phyloP scores from a whole-genome alignment of 805 yeast species.

The Candida ficus region DNA sequence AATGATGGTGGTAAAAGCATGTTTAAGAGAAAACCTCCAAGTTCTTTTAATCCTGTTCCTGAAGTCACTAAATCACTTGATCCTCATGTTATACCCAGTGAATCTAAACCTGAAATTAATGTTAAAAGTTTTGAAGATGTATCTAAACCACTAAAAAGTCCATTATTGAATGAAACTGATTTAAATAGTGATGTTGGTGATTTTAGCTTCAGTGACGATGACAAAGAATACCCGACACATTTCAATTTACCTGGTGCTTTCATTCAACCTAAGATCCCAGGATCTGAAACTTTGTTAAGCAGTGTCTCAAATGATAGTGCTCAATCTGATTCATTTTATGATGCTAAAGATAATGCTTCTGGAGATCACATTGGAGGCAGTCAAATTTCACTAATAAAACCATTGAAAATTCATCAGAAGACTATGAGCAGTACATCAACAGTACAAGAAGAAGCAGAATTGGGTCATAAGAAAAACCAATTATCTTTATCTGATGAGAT shows the following conservation, averaged over 20 bases:
- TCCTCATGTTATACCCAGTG: no score
- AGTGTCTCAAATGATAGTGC: not conserved
- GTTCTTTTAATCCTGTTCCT: not conserved
- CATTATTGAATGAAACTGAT: not conserved
- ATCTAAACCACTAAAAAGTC: no score
- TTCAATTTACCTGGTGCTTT: not conserved
- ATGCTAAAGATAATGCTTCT: constrained; percentile 3
- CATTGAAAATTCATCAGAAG: constrained; percentile 22
- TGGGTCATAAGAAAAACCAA: constrained; percentile 13
- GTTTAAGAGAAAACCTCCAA: constrained; percentile 12
- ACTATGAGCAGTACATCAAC: constrained; percentile 14
- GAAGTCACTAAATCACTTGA: no score
- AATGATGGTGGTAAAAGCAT: constrained; percentile 2
- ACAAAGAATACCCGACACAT: not conserved
- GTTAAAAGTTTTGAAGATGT: no score
- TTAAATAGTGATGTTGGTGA: not conserved
- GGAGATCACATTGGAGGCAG: not conserved
- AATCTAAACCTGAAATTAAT: no score
- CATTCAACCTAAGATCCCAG: not conserved
- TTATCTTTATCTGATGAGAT: constrained; percentile 25
- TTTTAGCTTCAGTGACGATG: not conserved
- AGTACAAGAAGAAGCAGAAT: constrained; percentile 1
- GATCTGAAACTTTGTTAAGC: not conserved
- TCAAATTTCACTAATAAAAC: constrained; percentile 12
- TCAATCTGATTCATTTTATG: constrained; percentile 7